Percentiles rank a stretch among this genome's conserved stretches.
Evolutionary conservation across 345 rosid genomes (phyloP).

Genomic region (Lumnitzera racemosa): DNA sequence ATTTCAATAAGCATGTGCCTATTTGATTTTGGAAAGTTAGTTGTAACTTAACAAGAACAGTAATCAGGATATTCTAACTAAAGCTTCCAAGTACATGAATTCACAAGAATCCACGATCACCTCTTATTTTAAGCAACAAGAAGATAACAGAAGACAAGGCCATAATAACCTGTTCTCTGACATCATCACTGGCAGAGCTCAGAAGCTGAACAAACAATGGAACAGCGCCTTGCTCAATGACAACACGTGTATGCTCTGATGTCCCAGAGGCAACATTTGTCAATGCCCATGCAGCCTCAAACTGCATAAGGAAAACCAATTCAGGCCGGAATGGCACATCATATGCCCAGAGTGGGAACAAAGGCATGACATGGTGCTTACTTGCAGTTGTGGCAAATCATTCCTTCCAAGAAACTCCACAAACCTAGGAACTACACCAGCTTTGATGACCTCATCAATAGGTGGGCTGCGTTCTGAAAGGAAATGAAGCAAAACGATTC

Average conservation of each 20-base stretch:
- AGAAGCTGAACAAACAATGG: conserved; percentile 78
- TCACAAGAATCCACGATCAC: background rate
- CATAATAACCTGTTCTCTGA: conserved; percentile 67
- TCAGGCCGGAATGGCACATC: background rate
- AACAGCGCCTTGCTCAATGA: conserved; percentile 73
- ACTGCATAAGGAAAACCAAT: conserved; percentile 30
- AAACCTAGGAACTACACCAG: conserved; percentile 68
- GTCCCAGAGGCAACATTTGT: conserved; percentile 90
- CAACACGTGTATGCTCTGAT: conserved; percentile 75
- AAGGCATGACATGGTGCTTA: conserved; percentile 8
- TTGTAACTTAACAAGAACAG: no score
- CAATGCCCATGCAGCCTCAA: conserved; percentile 92
- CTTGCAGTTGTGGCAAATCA: conserved; percentile 75
- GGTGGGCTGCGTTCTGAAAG: conserved; percentile 75
- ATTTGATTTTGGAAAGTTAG: no score
- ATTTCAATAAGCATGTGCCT: background rate
- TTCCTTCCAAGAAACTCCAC: conserved; percentile 77
- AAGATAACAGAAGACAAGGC: background rate
- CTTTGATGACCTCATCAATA: conserved; percentile 79
- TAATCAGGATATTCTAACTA: no score
- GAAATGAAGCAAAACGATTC: background rate
- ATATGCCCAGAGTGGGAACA: background rate
- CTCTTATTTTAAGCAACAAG: background rate
- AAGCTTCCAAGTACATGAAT: background rate
- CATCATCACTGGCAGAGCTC: conserved; percentile 76